Conservation (phyloP, 768 basidiomycete species). For the Amanita pallidorosea region DNA sequence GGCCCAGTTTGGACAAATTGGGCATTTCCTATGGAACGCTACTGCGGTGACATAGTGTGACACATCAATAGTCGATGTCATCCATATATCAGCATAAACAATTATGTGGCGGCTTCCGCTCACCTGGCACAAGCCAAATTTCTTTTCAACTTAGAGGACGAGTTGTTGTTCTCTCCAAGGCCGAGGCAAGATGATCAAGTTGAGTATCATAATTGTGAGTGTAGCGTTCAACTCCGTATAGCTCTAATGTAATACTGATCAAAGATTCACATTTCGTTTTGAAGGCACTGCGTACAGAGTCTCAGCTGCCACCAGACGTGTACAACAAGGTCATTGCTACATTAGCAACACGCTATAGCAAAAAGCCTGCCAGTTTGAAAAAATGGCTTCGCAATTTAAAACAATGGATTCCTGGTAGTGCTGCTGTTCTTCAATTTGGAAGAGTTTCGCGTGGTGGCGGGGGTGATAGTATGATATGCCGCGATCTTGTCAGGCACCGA, state of each 20-base stretch:
- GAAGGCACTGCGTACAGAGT: constrained; percentile 11
- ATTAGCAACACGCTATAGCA: constrained; percentile 11
- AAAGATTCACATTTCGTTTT: neutral
- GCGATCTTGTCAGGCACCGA: constrained; percentile 3
- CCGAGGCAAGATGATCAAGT: too few relatives aligned
- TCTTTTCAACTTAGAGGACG: too few relatives aligned
- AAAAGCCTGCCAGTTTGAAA: too few relatives aligned
- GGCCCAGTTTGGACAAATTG: constrained; percentile 30
- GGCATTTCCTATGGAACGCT: too few relatives aligned
- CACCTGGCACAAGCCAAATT: too few relatives aligned
- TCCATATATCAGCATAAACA: too few relatives aligned
- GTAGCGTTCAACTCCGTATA: neutral
- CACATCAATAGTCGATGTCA: too few relatives aligned
- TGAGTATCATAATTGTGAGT: too few relatives aligned
- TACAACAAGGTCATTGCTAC: constrained; percentile 12
- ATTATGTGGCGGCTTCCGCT: too few relatives aligned
- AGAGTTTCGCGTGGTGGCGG: constrained; percentile 10
- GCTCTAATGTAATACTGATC: neutral
- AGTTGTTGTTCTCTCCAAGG: too few relatives aligned
- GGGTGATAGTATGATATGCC: too few relatives aligned
- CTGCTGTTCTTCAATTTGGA: constrained; percentile 16
- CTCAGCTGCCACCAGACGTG: neutral
- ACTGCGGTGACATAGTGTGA: too few relatives aligned
- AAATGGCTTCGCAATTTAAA: constrained; percentile 5
- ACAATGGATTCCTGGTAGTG: constrained; percentile 5